Conservation (phyloP, 495 filamentous ascomycete species). For the Aspergillus bertholletiae region DNA sequence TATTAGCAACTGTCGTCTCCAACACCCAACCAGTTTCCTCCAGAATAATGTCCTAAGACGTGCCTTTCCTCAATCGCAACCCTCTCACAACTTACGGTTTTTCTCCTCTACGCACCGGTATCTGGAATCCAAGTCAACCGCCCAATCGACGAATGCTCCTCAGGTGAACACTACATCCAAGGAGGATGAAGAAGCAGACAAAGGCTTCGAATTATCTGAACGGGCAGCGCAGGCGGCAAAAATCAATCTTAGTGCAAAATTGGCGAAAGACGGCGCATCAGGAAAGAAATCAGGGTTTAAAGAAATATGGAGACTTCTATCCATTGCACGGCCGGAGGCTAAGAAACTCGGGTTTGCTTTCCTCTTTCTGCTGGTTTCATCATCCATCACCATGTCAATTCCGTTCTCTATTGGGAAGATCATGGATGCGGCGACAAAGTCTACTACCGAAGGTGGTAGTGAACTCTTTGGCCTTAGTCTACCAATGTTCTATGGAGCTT, state of each 20-base stretch:
- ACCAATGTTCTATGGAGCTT: slow-evolving; percentile 72
- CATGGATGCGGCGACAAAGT: slow-evolving; percentile 77
- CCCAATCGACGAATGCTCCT: slow-evolving; percentile 14
- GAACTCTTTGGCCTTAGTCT: slow-evolving; percentile 70
- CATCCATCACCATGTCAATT: slow-evolving; percentile 86
- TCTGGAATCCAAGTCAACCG: slow-evolving; percentile 24
- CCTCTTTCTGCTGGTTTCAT: slow-evolving; percentile 79
- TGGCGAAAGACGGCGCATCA: slow-evolving; percentile 71
- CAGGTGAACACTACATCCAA: slow-evolving; percentile 12
- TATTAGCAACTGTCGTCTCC: background rate
- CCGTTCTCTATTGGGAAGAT: slow-evolving; percentile 96
- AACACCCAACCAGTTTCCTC: slow-evolving; percentile 8
- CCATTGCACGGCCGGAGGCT: slow-evolving; percentile 81
- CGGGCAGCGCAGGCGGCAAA: slow-evolving; percentile 85
- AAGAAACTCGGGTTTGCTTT: slow-evolving; percentile 78
- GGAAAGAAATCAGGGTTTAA: slow-evolving; percentile 61
- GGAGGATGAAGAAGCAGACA: slow-evolving; percentile 46
- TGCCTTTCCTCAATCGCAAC: slow-evolving; percentile 14
- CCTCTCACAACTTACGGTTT: slow-evolving; percentile 21
- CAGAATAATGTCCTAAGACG: slow-evolving; percentile 12
- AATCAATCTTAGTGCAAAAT: slow-evolving; percentile 80
- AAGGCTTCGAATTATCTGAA: slow-evolving; percentile 65
- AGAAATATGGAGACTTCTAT: slow-evolving; percentile 84
- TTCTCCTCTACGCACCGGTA: slow-evolving; percentile 28
- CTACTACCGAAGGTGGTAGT: slow-evolving; percentile 39